Evolutionary conservation across 1,139 yeast species (phyloP), one percentile per base, ranked within the genome.

Genomic region (Taphrina communis): DNA sequence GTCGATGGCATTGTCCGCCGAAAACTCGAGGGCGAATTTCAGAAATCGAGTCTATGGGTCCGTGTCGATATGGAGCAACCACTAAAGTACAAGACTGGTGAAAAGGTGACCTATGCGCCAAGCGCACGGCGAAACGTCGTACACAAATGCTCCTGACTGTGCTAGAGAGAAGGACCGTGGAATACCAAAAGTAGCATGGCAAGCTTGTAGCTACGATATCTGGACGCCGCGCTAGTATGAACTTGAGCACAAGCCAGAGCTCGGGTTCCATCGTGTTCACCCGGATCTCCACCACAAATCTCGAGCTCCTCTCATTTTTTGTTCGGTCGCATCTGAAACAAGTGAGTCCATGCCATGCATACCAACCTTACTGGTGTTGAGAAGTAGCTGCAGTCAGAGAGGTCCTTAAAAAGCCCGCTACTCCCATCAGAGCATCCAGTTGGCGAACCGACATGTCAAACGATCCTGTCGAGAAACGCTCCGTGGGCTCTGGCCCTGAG

Each of bases 401-500:
- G 6, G 11, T 39, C 14, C 14, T 14, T 7, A 44, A 6, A 6
- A 19, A 44, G 48, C 31, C 4, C 31, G 31, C 31, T 25, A 25
- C 4, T 25, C 31, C 48, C 8, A 2, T n/a, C 3, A 7, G 8
- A 12, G 8, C 19, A 14, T 9, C 19, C 48, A 44, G 19, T 1
- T 1, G 2, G 8, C 12, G 17, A 14, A n/a, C 3, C n/a, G 8
- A 17, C 12, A 53, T 53, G 58, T 53, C 58, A 17, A n/a, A n/a
- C 8, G 58, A 17, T 36, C 42, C 21, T 35, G 21, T 38, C 12
- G 42, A 53, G 51, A 50, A 48, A n/a, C 57, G 39, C 39, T 50
- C 67, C 9, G 69, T 53, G n/a, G 69, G 69, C 55, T 41, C 69
- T 7, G 70, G 70, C 19, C 65, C 68, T 2, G 68, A 39, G 41